phyloP scores from a whole-genome alignment of 2,329 filamentous ascomycete genomes.

The Diaporthe citrichinensis region DNA sequence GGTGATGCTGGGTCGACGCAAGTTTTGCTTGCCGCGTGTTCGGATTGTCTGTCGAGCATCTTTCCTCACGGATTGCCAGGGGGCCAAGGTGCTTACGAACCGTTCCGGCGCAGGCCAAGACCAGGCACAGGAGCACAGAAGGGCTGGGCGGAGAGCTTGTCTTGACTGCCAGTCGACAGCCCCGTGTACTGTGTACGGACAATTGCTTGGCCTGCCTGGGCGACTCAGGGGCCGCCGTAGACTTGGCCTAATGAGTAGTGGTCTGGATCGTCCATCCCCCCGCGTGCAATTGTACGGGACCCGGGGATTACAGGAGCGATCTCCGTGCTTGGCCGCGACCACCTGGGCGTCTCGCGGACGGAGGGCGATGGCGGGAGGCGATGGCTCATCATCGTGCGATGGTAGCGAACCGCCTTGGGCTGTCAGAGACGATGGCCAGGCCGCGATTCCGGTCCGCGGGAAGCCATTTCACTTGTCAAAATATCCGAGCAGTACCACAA shows the following conservation, averaged over 20 bases:
- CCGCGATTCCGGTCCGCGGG: neutral
- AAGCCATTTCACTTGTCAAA: neutral
- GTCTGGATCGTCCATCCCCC: slow-evolving; percentile 18
- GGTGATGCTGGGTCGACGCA: neutral
- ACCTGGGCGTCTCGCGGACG: slow-evolving; percentile 2
- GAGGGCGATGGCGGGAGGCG: neutral
- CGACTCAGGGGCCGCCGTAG: slow-evolving; percentile 14
- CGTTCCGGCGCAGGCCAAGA: slow-evolving; percentile 7
- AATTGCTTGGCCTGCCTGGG: neutral
- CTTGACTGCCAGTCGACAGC: neutral
- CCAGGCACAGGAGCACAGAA: slow-evolving; percentile 10
- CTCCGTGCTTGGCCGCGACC: slow-evolving; percentile 21
- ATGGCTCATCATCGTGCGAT: neutral
- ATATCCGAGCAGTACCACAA: neutral
- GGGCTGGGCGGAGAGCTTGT: slow-evolving; percentile 29
- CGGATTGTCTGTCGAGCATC: neutral
- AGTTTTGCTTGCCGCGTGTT: neutral
- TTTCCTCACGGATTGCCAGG: neutral
- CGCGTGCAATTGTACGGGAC: slow-evolving; percentile 2
- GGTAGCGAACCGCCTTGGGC: slow-evolving; percentile 19
- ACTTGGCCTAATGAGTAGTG: neutral
- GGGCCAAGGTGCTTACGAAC: slow-evolving; percentile 5
- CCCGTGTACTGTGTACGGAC: slow-evolving; percentile 1
- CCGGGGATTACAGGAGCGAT: slow-evolving; percentile 23
- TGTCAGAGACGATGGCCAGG: slow-evolving; percentile 2